Conservation (phyloP, 768 basidiomycete genomes). For the Leucosporidium scottii region DNA sequence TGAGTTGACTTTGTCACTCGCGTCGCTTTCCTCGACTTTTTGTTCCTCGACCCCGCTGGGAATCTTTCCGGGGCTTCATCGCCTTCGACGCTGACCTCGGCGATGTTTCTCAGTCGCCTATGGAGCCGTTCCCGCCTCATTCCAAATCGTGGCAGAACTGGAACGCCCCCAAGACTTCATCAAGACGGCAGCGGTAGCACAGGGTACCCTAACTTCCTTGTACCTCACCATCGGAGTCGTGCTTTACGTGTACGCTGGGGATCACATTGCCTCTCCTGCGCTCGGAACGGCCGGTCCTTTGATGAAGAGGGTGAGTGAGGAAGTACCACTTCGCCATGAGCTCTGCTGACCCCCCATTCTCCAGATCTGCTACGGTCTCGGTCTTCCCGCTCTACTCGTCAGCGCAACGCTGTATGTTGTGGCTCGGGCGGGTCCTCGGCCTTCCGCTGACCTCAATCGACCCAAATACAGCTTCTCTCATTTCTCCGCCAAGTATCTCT, state of each 20-base stretch:
- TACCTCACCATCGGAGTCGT: slow-evolving; percentile 36
- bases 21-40: slow-evolving; percentile 32
- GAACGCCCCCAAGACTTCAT: slow-evolving; percentile 39
- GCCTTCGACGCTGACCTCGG: no score
- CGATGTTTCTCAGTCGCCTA: slow-evolving; percentile 1
- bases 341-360: no score
- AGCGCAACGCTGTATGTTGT: slow-evolving; percentile 17
- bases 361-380: slow-evolving; percentile 33
- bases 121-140: slow-evolving; percentile 18
- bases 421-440: neutral
- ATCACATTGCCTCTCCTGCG: slow-evolving; percentile 38
- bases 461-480: slow-evolving; percentile 1
- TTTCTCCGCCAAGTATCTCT: slow-evolving; percentile 35
- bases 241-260: slow-evolving; percentile 38
- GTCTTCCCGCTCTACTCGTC: slow-evolving; percentile 33
- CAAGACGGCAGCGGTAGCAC: slow-evolving; percentile 36
- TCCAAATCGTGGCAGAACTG: slow-evolving; percentile 39
- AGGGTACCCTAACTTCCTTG: slow-evolving; percentile 8
- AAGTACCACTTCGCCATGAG: no score
- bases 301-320: slow-evolving; percentile 30
- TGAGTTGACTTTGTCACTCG: slow-evolving; percentile 39
- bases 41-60: no score
- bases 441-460: no score
- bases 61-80: no score
- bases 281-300: slow-evolving; percentile 38